Evolutionary conservation across 1,284 basidiomycete genomes (phyloP), one percentile per base, ranked within the genome.

Genomic region (Ustilago lituana): DNA sequence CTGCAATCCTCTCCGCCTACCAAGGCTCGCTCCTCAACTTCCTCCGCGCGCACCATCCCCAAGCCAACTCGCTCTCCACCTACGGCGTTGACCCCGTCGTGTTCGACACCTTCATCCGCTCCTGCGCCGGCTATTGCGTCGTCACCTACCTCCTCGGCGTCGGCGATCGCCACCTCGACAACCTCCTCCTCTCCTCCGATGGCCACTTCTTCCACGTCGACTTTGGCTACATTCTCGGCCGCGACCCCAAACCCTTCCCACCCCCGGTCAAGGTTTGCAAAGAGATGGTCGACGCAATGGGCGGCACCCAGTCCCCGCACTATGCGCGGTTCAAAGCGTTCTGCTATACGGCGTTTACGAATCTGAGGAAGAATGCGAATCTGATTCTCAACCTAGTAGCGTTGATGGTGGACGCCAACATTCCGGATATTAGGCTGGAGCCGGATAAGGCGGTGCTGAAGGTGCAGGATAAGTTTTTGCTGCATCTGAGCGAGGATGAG

Each of bases 231-330:
- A 98, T 98, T 76, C 87, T 99, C 8, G 95, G 95, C 3, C 90
- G 94, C 7, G 96, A 98, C 80, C 96, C 96, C 0, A 98, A 99
- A 82, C 94, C 94, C 0, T 97, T 96, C 80, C 94, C 96, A 5
- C 96, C 96, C 1, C 92, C 94, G 1, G 94, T 98, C 75, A 99
- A 99, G 83, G 91, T 99, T 24, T 96, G 94, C 84, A 95, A 96
- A 76, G 96, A 98, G 82, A 99, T 98, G 96, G 93, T 98, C 1
- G 96, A 99, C 78, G 94, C 91, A 8, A 97, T 99, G 94, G 96
- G 96, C 15, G 95, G 96, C 5, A 58, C 80, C 2, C 36, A 50
- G 6, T 79, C 32, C 88, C 91, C n/a, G 87, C 90, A 79, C 94
- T 94, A 98, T 82, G 87, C 89, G 23, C 89, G 94, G 32, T 99